Conservation (phyloP, 306 rosid species). For the Pueraria montana region DNA sequence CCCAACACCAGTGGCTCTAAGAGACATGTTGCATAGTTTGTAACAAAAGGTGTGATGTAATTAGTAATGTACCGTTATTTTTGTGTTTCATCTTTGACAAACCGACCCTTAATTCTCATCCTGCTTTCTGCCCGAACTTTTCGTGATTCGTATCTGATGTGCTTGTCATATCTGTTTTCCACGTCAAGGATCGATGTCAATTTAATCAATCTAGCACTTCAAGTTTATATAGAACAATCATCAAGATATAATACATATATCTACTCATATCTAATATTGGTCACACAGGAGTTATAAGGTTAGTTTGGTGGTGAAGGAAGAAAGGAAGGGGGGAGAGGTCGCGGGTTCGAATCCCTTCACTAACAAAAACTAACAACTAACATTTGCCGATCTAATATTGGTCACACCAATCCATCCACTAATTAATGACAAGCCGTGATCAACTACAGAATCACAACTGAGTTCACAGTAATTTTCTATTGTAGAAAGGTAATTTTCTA, state of each 20-base stretch:
- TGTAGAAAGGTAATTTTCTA: background rate
- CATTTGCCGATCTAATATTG: background rate
- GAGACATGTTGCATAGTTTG: background rate
- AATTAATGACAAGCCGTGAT: background rate
- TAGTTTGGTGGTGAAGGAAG: too few relatives aligned
- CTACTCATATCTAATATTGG: too few relatives aligned
- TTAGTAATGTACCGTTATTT: background rate
- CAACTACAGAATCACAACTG: background rate
- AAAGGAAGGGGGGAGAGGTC: too few relatives aligned
- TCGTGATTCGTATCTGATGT: conserved; percentile 35
- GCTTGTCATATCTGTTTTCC: conserved; percentile 30
- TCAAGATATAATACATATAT: background rate
- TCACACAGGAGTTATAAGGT: too few relatives aligned
- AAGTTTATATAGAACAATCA: background rate
- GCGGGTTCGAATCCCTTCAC: too few relatives aligned
- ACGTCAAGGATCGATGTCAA: background rate
- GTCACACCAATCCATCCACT: background rate
- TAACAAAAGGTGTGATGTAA: background rate
- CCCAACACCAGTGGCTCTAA: background rate
- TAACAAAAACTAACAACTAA: too few relatives aligned
- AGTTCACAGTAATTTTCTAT: too few relatives aligned
- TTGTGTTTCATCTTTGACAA: conserved; percentile 16
- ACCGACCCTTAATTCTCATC: conserved; percentile 25
- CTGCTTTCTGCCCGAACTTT: conserved; percentile 32
- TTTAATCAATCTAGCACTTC: background rate